Conservation (phyloP, 2,329 filamentous ascomycete genomes). For the Fusarium pseudocircinatum region DNA sequence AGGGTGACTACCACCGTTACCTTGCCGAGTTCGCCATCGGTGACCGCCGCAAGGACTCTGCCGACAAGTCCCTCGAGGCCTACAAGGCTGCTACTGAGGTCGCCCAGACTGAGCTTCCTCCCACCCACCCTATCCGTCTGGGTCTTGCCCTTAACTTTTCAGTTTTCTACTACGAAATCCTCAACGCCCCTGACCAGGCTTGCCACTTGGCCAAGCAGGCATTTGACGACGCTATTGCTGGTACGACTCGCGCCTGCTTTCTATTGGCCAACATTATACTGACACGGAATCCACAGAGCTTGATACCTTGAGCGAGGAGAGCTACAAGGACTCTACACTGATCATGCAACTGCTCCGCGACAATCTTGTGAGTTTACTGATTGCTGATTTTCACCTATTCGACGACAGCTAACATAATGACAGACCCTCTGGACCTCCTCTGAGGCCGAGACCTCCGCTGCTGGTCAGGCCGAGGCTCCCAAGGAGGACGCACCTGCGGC, state of each 20-base stretch:
- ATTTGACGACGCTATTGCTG: conserved; percentile 97
- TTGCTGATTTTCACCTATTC: background rate
- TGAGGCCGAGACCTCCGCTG: conserved; percentile 84
- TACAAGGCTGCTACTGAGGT: conserved; percentile 99
- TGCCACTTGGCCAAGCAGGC: conserved; percentile 99
- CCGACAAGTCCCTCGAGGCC: conserved; percentile 88
- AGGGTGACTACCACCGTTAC: conserved; percentile 97
- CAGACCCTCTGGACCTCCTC: conserved; percentile 99
- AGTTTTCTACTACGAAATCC: conserved; percentile 99
- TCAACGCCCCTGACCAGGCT: conserved; percentile 97
- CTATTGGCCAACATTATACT: background rate
- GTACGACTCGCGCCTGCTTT: conserved; percentile 36
- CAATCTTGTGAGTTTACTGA: conserved; percentile 77
- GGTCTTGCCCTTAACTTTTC: conserved; percentile 99
- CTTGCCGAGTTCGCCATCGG: conserved; percentile 92
- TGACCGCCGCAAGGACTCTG: conserved; percentile 90
- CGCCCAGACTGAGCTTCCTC: conserved; percentile 95
- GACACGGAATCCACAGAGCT: conserved; percentile 69
- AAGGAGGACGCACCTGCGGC: conserved; percentile 60
- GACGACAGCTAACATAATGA: conserved; percentile 43
- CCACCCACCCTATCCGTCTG: conserved; percentile 97
- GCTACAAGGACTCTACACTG: conserved; percentile 98
- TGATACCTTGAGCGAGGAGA: conserved; percentile 96
- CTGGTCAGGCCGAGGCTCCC: conserved; percentile 60
- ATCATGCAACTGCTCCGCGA: conserved; percentile 99